Evolutionary conservation across 2,329 filamentous ascomycete genomes (phyloP).

Genomic region (Paracamarosporium sp.): DNA sequence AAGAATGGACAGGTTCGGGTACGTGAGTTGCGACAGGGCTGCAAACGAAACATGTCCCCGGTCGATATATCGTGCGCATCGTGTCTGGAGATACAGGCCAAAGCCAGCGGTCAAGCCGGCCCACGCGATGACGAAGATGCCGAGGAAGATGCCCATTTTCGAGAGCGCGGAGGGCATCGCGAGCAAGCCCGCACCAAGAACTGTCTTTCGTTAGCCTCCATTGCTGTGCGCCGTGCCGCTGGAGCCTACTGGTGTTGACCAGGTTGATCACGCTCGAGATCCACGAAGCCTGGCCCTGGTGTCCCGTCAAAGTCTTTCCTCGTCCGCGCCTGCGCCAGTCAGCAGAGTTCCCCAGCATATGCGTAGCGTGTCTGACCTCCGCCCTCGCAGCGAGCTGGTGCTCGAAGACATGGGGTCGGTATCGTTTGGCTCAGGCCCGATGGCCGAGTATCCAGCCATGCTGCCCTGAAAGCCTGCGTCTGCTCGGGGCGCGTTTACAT

Average conservation of each 20-base stretch:
- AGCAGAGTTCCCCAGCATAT: conserved; percentile 16
- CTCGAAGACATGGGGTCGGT: conserved; percentile 50
- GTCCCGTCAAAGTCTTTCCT: conserved; percentile 73
- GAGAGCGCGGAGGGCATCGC: conserved; percentile 96
- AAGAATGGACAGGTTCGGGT: conserved; percentile 91
- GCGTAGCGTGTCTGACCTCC: conserved; percentile 32
- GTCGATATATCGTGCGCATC: conserved; percentile 92
- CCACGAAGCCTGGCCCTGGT: conserved; percentile 80
- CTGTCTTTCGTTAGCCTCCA: conserved; percentile 53
- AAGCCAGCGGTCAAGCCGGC: conserved; percentile 88
- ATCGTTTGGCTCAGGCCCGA: conserved; percentile 47
- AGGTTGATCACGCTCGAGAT: conserved; percentile 92
- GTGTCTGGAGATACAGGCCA: conserved; percentile 91
- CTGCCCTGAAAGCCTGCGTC: conserved; percentile 24
- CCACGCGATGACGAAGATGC: conserved; percentile 86
- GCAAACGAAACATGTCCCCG: conserved; percentile 91
- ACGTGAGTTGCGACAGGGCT: conserved; percentile 94
- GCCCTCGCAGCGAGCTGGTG: conserved; percentile 47
- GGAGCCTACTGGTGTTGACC: conserved; percentile 83
- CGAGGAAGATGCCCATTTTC: conserved; percentile 91
- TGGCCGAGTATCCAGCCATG: conserved; percentile 58
- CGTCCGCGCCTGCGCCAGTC: conserved; percentile 58
- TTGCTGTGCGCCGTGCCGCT: neutral
- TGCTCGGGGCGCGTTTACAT: conserved; percentile 35
- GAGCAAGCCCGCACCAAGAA: conserved; percentile 91